Base-by-base conservation (phyloP, 2,329 filamentous ascomycete species). In the Colletotrichum lini region DNA sequence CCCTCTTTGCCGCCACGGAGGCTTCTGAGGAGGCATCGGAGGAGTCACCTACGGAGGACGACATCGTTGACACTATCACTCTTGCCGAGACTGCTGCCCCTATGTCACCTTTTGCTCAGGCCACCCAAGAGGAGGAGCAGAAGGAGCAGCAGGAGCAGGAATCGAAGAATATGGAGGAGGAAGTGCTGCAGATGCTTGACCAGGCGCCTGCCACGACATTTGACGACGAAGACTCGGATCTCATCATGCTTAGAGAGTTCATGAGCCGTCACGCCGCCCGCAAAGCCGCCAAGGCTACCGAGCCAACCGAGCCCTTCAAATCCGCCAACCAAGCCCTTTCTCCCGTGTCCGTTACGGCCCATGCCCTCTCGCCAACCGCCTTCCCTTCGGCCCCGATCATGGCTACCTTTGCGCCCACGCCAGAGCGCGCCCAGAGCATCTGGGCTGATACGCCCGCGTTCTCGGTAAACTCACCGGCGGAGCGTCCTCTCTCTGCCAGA, bases 261-360 rank as follows among this genome's bases (percentile, higher is more conserved):
- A 38, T 71, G 65, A 68, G 45, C 42, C 58, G 57, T 5, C 68
- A 71, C 44, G 58, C 59, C 63, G 80, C 79, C 2, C 77, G 78
- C 66, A 81, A 79, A 73, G 79, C 72, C 61, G 80, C 80, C 30
- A 79, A 78, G 63, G 79, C 78, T 1, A 72, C 74, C 8, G 77
- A 78, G 0, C 76, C 76, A 1, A 76, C 76, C 1, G 76, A 74
- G 7, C 74, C 52, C 7, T 26, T 15, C 21, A 26, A 70, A 15
- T 63, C 73, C 1, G 21, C 50, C 13, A 35, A 38, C 9, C 26
- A 6, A 3, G 38, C 18, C 18, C 26, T 18, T 7, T 16, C 47
- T 13, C 60, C 49, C 15, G 52, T 49, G 2, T 26, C 26, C n/a
- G 38, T 38, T 0, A 15, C 53, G 38, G 10, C 23, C 13, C 38